Conservation (phyloP, 257 asterid genomes). For the Thymus quinquecostatus region DNA sequence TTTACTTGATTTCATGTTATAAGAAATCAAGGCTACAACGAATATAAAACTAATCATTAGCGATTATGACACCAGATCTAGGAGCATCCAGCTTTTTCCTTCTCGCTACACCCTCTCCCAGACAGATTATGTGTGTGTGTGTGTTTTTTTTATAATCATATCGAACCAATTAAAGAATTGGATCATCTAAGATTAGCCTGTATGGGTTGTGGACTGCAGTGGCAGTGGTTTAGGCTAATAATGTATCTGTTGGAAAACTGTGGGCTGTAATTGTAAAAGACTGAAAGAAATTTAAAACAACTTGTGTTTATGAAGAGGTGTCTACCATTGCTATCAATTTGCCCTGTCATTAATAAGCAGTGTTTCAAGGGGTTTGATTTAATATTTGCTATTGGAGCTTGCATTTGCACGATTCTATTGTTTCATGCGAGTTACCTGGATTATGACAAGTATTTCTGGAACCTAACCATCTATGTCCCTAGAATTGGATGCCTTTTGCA, state of each 20-base stretch:
- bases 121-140: neutral
- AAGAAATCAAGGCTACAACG: neutral
- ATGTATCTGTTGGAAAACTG: constrained; percentile 18
- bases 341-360: neutral
- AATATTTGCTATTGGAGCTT: constrained; percentile 5
- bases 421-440: neutral
- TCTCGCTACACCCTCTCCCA: constrained; percentile 15
- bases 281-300: neutral
- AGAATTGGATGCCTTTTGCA: neutral
- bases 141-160: neutral
- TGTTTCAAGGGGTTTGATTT: constrained; percentile 17
- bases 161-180: constrained; percentile 3
- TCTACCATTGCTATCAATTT: neutral
- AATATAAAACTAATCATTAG: neutral
- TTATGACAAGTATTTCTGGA: neutral
- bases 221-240: neutral
- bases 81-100: constrained; percentile 17
- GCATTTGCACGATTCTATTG: neutral
- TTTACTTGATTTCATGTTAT: constrained; percentile 24
- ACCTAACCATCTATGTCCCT: neutral
- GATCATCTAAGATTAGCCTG: neutral
- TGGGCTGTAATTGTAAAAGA: neutral
- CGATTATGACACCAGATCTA: neutral
- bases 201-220: neutral
- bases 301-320: constrained; percentile 4